Base-by-base conservation (phyloP, 495 filamentous ascomycete species). In the Aspergillus kassunensis region DNA sequence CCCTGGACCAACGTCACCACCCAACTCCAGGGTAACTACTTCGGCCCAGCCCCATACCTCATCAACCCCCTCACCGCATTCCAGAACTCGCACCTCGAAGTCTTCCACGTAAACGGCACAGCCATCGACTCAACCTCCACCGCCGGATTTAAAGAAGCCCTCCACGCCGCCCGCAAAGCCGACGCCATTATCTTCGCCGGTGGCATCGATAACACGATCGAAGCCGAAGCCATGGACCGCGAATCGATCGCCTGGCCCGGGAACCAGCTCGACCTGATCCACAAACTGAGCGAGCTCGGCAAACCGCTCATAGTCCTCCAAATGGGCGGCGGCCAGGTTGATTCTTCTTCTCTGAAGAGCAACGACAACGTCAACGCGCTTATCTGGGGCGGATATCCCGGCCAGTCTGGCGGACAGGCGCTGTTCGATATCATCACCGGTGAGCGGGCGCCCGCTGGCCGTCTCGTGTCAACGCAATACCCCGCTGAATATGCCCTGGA, bases 1-100 rank as follows among this genome's bases (percentile, higher is more conserved):
- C 73, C 74, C 1, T 83, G 78, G 69, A 81, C 77, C 12, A 79
- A 80, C 44, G 81, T 80, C 4, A 83, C 81, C 0, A 71, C 61
- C 4, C 72, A 84, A 36, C 69, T 87, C 68, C 82, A 81, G 50
- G 84, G 83, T 5, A 83, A 81, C 53, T 87, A 86, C 62, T 71
- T 58, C 48, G 80, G 80, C 3, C 64, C 62, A 0, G 73, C 83
- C 6, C 81, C 79, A 10, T 84, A 81, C 57, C 66, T 84, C 4
- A 75, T 69, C 37, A 77, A 75, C 16, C 80, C 79, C 0, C 59
- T 81, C 4, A 74, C 72, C 2, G 80, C 78, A 16, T 64, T 80
- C 33, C 49, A 74, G 12, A 46, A 44, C 49, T 74, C 54, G 55
- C 66, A 19, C 54, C 71, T 60, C 55, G 62, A n/a, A 1, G 74